Evolutionary conservation across 2,329 filamentous ascomycete species (phyloP), one percentile per base, ranked within the genome.

Genomic region (Fragosphaeria purpurea): DNA sequence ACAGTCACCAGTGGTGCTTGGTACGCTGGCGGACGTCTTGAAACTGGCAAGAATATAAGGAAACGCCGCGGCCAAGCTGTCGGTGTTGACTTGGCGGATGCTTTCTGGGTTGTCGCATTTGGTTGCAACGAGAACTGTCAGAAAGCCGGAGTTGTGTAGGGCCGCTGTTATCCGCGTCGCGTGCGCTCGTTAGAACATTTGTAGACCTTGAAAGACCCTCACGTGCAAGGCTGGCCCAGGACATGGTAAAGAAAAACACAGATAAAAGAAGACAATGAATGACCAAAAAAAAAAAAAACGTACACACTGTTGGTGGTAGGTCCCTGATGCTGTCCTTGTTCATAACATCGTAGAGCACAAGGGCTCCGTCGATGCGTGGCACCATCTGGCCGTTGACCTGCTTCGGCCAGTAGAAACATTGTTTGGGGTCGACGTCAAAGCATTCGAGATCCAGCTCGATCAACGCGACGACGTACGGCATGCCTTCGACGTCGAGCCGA

Each of bases 261-360:
- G 3, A 22, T 4, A 34, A 12, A 31, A 22, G 8, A 12, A 2
- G 12, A 30, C 8, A 35, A 9, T 34, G 32, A 46, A 35, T 33
- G 42, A 7, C 48, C 33, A 30, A 43, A 39, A 12, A 41, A 43
- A 39, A 12, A 41, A 7, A 33, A 30, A 53, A 79, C 85, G 79
- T 75, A 95, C 90, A 82, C 63, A 95, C 73, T 55, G 87, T 81
- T 59, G 85, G 79, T 41, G 86, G 83, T 50, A 95, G 73, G 53
- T 85, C 80, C 53, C 77, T 75, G 59, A 95, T 80, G 63, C 83
- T 91, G 53, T 83, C 80, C 58, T 80, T 77, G 63, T 86, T 85
- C 66, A 82, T 86, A 43, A 94, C 85, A 74, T 96, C 88, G 73
- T 95, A 95, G 46, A 97, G 71, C 52, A 91, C 79, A 59, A 96